Evolutionary conservation across 2,329 filamentous ascomycete genomes (phyloP).

Genomic region (Pezicula rhizophila): DNA sequence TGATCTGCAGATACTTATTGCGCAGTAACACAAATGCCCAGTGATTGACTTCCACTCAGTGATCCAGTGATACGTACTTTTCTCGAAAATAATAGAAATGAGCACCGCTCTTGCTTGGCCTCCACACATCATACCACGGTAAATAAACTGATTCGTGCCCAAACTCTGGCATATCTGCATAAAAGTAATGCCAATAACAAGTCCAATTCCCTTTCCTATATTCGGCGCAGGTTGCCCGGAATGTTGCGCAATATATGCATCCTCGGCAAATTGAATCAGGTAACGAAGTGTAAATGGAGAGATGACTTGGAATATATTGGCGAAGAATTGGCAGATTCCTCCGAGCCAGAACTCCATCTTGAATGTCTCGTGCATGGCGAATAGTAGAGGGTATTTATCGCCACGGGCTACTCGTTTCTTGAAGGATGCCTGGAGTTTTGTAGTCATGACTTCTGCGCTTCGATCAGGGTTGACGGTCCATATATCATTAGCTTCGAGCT

Average conservation of each 20-base stretch:
- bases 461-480: constrained; percentile 83
- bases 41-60: too few species aligned
- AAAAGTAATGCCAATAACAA: constrained; percentile 72
- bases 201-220: constrained; percentile 68
- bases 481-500: constrained; percentile 77
- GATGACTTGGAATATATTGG: constrained; percentile 69
- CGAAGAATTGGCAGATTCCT: constrained; percentile 63
- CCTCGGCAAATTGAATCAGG: constrained; percentile 74
- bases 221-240: constrained; percentile 48
- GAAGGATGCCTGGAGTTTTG: constrained; percentile 62
- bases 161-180: constrained; percentile 80
- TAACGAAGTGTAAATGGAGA: constrained; percentile 78
- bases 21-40: too few species aligned
- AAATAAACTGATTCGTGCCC: constrained; percentile 82
- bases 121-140: constrained; percentile 81
- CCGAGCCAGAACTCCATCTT: constrained; percentile 76
- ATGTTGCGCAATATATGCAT: constrained; percentile 62
- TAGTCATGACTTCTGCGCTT: constrained; percentile 62
- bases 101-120: constrained; percentile 73
- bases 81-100: constrained; percentile 81
- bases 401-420: constrained; percentile 60
- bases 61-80: constrained; percentile 30
- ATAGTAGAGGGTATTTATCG: constrained; percentile 65
- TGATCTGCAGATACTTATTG: too few species aligned
- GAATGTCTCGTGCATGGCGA: constrained; percentile 79